phyloP scores from a whole-genome alignment of 1,139 yeast genomes.

The Tardiomyces blankii region DNA sequence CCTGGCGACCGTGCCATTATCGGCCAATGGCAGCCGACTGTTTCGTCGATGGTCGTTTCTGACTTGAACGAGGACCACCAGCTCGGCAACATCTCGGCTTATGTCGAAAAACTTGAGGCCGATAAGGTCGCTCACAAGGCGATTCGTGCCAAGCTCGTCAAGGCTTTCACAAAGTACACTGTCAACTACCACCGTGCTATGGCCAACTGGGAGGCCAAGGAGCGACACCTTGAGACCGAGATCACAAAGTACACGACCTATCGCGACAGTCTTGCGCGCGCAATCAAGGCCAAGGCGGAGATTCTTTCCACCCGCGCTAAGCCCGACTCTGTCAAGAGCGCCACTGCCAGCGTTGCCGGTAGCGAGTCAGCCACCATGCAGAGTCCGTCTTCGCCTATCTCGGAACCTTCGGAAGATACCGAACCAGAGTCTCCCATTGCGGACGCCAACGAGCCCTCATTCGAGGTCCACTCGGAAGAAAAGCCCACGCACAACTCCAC shows the following conservation, averaged over 20 bases:
- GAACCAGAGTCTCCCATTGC: too few relatives aligned
- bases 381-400: too few relatives aligned
- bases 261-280: constrained; percentile 16
- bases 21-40: constrained; percentile 24
- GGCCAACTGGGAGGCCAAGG: constrained; percentile 24
- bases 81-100: constrained; percentile 14
- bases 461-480: too few relatives aligned
- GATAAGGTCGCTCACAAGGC: constrained; percentile 18
- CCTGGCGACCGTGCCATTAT: constrained; percentile 15
- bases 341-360: too few relatives aligned
- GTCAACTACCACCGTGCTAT: constrained; percentile 20
- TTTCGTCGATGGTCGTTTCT: constrained; percentile 18
- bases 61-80: constrained; percentile 18
- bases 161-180: constrained; percentile 15
- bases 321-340: too few relatives aligned
- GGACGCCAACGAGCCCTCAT: too few relatives aligned
- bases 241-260: constrained; percentile 24
- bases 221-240: constrained; percentile 21
- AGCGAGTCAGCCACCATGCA: too few relatives aligned
- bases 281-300: constrained; percentile 6
- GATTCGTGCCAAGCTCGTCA: constrained; percentile 13
- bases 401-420: too few relatives aligned
- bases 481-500: too few relatives aligned
- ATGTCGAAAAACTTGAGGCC: constrained; percentile 14
- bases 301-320: too few relatives aligned